These are phyloP conservation scores for Ilyonectria destructans DNA, from an alignment of 2,329 filamentous ascomycete species.

Conservation along the genomic window DNA sequence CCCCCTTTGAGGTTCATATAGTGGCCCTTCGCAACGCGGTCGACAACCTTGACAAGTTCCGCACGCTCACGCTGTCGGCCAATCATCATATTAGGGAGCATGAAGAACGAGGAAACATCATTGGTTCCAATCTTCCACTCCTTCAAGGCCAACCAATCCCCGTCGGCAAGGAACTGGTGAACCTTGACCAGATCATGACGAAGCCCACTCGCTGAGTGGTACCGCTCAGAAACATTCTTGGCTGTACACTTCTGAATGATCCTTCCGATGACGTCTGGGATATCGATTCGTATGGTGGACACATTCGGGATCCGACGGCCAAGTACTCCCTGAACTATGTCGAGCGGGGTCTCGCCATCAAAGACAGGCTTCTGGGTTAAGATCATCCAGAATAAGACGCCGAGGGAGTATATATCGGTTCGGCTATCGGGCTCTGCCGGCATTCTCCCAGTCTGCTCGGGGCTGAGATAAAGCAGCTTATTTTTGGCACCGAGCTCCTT, in stretches of 20 bases:
- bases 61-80: constrained; percentile 83
- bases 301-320: constrained; percentile 84
- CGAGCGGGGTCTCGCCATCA: constrained; percentile 84
- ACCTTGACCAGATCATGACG: constrained; percentile 85
- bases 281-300: constrained; percentile 83
- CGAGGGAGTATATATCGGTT: constrained; percentile 94
- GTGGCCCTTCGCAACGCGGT: constrained; percentile 81
- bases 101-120: constrained; percentile 94
- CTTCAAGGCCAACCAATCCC: constrained; percentile 79
- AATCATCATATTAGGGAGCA: constrained; percentile 86
- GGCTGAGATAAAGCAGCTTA: constrained; percentile 92
- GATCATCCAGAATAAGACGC: constrained; percentile 90
- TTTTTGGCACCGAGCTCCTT: constrained; percentile 89
- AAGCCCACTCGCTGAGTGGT: constrained; percentile 90
- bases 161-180: constrained; percentile 81
- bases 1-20: constrained; percentile 61
- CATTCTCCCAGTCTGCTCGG: constrained; percentile 94
- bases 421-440: constrained; percentile 92
- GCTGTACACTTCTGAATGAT: constrained; percentile 95
- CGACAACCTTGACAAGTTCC: constrained; percentile 81
- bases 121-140: constrained; percentile 85
- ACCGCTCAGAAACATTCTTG: constrained; percentile 89
- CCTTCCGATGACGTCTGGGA: constrained; percentile 85
- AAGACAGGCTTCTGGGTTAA: constrained; percentile 87
- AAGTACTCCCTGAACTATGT: constrained; percentile 92